A percentile compares a stretch with the other conserved stretches of the same genome.
These are phyloP conservation scores for Austroboletus novae-zelandiae DNA, from an alignment of 1,284 basidiomycete genomes.

Conservation along the genomic window DNA sequence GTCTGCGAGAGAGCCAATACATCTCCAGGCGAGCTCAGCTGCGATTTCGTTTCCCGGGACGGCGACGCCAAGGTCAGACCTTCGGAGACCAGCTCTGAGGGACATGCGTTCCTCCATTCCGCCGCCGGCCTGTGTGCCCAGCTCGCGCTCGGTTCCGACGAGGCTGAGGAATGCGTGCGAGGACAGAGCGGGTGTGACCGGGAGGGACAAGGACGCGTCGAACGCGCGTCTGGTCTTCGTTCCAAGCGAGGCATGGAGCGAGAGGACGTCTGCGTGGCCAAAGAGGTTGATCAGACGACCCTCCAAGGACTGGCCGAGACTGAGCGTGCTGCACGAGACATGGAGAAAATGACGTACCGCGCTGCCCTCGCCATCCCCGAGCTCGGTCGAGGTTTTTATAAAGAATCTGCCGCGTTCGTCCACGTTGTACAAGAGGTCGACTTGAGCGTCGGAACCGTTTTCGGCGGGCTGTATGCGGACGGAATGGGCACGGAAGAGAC, in stretches of 20 bases:
- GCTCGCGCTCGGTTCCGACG: constrained; percentile 30
- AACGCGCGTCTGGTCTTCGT: constrained; percentile 88
- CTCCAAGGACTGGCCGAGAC: constrained; percentile 60
- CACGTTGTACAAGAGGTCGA: constrained; percentile 86
- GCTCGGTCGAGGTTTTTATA: constrained; percentile 86
- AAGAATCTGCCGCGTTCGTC: constrained; percentile 79
- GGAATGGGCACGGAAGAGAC: constrained; percentile 73
- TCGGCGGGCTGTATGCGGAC: constrained; percentile 70
- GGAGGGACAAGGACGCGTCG: constrained; percentile 60
- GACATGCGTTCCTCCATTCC: constrained; percentile 27
- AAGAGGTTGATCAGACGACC: constrained; percentile 87
- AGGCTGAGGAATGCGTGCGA: constrained; percentile 38
- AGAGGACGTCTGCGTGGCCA: constrained; percentile 90
- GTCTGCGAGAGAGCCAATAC: constrained; percentile 68
- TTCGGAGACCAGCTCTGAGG: constrained; percentile 16
- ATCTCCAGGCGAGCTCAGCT: constrained; percentile 79
- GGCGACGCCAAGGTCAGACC: constrained; percentile 10
- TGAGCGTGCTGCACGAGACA: constrained; percentile 2
- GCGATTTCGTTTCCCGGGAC: constrained; percentile 62
- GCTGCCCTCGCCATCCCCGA: constrained; percentile 92
- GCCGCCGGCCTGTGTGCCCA: constrained; percentile 23
- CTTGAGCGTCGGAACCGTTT: constrained; percentile 49
- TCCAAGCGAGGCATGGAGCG: constrained; percentile 82
- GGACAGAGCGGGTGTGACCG: constrained; percentile 56
- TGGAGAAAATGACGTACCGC: constrained; percentile 58